These are phyloP conservation scores for Umbelopsis sp. DNA, from an alignment of 192 early-diverging fungal genomes.

Conservation along the genomic window DNA sequence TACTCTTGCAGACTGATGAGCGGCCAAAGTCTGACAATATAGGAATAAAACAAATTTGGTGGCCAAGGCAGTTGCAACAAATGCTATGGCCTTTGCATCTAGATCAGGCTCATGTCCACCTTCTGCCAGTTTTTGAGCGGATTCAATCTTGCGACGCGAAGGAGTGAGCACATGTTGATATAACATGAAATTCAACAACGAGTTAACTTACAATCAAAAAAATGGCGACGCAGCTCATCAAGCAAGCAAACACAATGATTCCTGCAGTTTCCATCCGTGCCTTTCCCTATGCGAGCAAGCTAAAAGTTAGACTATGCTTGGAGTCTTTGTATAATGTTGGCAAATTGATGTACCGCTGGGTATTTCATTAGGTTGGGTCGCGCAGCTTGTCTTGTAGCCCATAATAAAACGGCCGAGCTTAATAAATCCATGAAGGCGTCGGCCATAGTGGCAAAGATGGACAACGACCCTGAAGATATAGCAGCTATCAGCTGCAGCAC, in stretches of 20 bases:
- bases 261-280: constrained; percentile 77
- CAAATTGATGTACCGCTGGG: constrained; percentile 55
- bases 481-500: constrained; percentile 71
- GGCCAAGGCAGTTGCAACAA: constrained; percentile 59
- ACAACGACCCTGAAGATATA: constrained; percentile 71
- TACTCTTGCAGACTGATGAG: constrained; percentile 62
- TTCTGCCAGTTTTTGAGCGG: constrained; percentile 56
- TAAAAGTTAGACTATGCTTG: background rate
- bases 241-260: constrained; percentile 75
- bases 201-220: constrained; percentile 58
- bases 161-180: background rate
- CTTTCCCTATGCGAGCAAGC: constrained; percentile 52
- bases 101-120: constrained; percentile 51
- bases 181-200: background rate
- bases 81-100: constrained; percentile 48
- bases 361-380: constrained; percentile 68
- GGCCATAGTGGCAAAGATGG: constrained; percentile 80
- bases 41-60: constrained; percentile 66
- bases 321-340: background rate
- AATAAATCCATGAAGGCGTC: constrained; percentile 84
- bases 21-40: constrained; percentile 67
- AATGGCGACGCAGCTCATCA: constrained; percentile 77
- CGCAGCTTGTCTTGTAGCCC: constrained; percentile 62
- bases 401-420: constrained; percentile 64
- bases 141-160: constrained; percentile 55